Conservation (phyloP, 2,329 filamentous ascomycete genomes). For the Aspergillus brasiliensis region DNA sequence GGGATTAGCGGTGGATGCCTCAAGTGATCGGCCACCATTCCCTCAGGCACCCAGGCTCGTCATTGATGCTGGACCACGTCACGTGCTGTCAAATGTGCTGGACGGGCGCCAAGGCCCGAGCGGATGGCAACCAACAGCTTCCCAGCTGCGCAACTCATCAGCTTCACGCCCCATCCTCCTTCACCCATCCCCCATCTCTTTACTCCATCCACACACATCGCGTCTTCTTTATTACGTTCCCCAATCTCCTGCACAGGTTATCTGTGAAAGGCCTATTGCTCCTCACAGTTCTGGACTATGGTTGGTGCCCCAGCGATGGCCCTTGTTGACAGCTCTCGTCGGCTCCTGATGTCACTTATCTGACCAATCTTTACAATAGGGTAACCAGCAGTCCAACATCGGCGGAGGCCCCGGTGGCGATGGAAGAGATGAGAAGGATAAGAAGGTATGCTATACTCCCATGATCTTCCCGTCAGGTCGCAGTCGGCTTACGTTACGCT, state of each 20-base stretch:
- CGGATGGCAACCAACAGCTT: slow-evolving; percentile 24
- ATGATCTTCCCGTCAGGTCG: neutral
- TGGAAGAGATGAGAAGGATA: slow-evolving; percentile 83
- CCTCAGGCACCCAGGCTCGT: slow-evolving; percentile 13
- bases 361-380: slow-evolving; percentile 37
- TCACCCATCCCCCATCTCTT: slow-evolving; percentile 15
- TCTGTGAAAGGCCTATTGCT: neutral
- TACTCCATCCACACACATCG: slow-evolving; percentile 11
- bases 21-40: slow-evolving; percentile 6
- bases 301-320: slow-evolving; percentile 27
- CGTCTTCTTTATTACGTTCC: slow-evolving; percentile 13
- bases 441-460: slow-evolving; percentile 67
- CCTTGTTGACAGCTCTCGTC: slow-evolving; percentile 14
- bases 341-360: slow-evolving; percentile 12
- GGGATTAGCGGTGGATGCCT: neutral
- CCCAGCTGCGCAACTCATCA: slow-evolving; percentile 19
- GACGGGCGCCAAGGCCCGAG: slow-evolving; percentile 19
- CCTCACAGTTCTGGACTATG: slow-evolving; percentile 32
- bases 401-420: slow-evolving; percentile 72
- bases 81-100: slow-evolving; percentile 5
- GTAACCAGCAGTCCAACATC: slow-evolving; percentile 74
- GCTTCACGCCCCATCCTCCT: slow-evolving; percentile 18
- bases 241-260: neutral
- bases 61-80: slow-evolving; percentile 14
- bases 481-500: slow-evolving; percentile 4